Evolutionary conservation across 352 stramenopile genomes (phyloP), one percentile per base, ranked within the genome.

Genomic region (Hyaloperonospora brassicae): DNA sequence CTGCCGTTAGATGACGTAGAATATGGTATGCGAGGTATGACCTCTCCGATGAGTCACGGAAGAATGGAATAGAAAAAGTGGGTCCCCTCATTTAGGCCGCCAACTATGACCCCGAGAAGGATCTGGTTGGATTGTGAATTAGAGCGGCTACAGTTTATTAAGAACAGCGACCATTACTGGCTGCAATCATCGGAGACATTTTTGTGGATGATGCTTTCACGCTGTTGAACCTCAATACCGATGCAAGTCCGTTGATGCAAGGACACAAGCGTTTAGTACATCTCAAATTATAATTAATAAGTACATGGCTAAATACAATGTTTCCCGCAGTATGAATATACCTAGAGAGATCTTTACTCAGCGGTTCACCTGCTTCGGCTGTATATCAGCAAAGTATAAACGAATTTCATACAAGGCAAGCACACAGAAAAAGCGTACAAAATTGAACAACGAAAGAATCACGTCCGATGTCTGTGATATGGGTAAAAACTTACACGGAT

Each of bases 371-470:
- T 17, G 5, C 47, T 34, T 10, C 2, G 51, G 42, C n/a, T 50
- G 51, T 24, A 31, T 51, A 12, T 51, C 42, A 10, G 51, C 51
- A 12, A 57, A 51, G 40, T 31, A 34, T 7, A 57, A 51, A 11
- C n/a, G 50, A 31, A 31, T 31, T 3, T 31, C 27, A 7, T 31
- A 31, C 27, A 31, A 31, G 7, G 27, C 27, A 8, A 21, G 9
- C 5, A 7, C 31, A 31, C 21, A 24, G 27, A 14, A 31, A 21
- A 57, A 51, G n/a, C 31, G 31, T 0, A 47, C 42, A n/a, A 7
- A 57, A 7, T 31, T 31, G 3, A 31, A 31, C 7, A 31, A 8
- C 7, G 27, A n/a, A 31, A 7, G 3, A 51, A 13, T 24, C 51
- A 1, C 39, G 24, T 9, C 48, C 0, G 35, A 54, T 10, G 17